Evolutionary conservation across 176 grass and related monocot genomes (phyloP).

Genomic region (Oropetium thomaeum): DNA sequence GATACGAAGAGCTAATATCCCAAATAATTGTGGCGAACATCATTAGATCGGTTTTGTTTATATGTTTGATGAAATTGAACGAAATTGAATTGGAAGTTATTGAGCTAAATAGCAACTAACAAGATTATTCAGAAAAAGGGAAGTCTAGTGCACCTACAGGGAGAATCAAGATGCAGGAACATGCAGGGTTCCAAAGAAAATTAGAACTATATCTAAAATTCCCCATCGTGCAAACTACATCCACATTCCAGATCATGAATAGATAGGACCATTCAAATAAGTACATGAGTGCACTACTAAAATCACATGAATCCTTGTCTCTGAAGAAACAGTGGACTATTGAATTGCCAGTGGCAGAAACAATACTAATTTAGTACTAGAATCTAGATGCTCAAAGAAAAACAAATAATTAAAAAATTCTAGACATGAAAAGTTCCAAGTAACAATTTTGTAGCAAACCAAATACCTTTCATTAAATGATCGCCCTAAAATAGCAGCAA

Average conservation of each 20-base stretch:
- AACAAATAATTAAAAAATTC: background rate
- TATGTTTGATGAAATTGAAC: background rate
- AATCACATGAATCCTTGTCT: background rate
- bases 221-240: background rate
- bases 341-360: background rate
- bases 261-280: background rate
- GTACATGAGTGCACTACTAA: background rate
- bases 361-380: background rate
- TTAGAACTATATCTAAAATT: background rate
- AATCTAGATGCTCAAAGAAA: background rate
- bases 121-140: background rate
- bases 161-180: background rate
- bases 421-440: background rate
- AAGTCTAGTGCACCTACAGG: background rate
- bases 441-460: background rate
- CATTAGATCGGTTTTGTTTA: background rate
- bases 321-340: background rate
- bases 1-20: background rate
- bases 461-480: constrained; percentile 45
- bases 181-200: background rate
- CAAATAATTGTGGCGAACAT: background rate
- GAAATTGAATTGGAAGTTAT: background rate
- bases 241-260: background rate
- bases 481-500: constrained; percentile 23
- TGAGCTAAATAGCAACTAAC: background rate